Evolutionary conservation across 768 basidiomycete genomes (phyloP), one percentile per base, ranked within the genome.

Genomic region (Heimioporus sp.): DNA sequence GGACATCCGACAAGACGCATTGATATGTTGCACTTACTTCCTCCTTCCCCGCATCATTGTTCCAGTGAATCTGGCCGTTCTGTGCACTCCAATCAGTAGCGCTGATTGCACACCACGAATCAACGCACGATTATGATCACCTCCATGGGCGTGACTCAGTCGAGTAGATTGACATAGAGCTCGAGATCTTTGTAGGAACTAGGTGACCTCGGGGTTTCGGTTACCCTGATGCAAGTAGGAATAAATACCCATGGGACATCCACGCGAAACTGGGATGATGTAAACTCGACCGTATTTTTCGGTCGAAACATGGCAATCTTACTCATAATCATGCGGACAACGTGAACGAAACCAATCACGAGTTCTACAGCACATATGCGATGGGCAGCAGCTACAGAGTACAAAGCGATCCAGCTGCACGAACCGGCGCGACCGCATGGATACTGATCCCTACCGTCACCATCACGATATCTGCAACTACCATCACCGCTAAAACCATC

Each of bases 291-390:
- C 11, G 1, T 24, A 5, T 12, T 32, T n/a, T n/a, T 46, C 20
- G 35, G 43, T 39, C n/a, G 24, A 28, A 21, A 47, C 19, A 5
- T n/a, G 9, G 9, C 32, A 42, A 24, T 5, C 4, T 54, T 56
- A 69, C 69, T 72, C 72, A 38, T 73, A 73, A 48, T 73, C 72
- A 20, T n/a, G n/a, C n/a, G n/a, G n/a, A n/a, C n/a, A n/a, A n/a
- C n/a, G n/a, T n/a, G n/a, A n/a, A n/a, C n/a, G n/a, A n/a, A n/a
- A n/a, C n/a, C n/a, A n/a, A n/a, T n/a, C n/a, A n/a, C n/a, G n/a
- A n/a, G n/a, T n/a, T n/a, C n/a, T n/a, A n/a, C n/a, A n/a, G n/a
- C n/a, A n/a, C n/a, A n/a, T n/a, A n/a, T n/a, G n/a, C n/a, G n/a
- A n/a, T n/a, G n/a, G n/a, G n/a, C n/a, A n/a, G n/a, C n/a, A n/a